Evolutionary conservation across 1,284 basidiomycete genomes (phyloP), one percentile per base, ranked within the genome.

Genomic region (Fomitopsis pinicola): DNA sequence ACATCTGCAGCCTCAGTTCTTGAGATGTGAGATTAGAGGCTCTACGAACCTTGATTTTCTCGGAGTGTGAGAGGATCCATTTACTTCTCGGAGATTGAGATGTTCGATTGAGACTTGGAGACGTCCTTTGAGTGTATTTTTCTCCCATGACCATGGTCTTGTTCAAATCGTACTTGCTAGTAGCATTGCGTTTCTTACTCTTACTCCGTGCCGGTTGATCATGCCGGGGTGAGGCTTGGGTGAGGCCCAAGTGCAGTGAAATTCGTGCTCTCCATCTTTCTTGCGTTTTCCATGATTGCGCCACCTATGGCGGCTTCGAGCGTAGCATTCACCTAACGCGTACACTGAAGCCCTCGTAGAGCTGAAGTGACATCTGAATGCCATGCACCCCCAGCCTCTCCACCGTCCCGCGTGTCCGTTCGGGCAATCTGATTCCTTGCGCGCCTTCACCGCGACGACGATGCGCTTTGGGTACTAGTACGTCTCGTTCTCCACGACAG

Each of bases 221-320:
- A 71, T 68, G 42, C 67, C 64, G 2, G 22, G 22, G 1, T 22
- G 22, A 22, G 22, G 22, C 22, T 22, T 22, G 68, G 68, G 58
- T 65, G 63, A 5, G 68, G 67, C 55, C 67, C 64, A 35, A 70
- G 62, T 1, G 68, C 68, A 57, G 68, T 64, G 22, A 71, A 66
- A 7, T 66, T 64, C 54, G 58, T 64, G 42, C 66, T 64, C 19
- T 66, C 66, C 54, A 57, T 66, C 36, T 64, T 69, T 55, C 68
- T 62, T 19, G 68, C 66, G 33, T 65, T 66, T 58, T 71, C 68
- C 64, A 69, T 68, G 63, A 71, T 69, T 5, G 66, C 68, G 42
- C 69, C 66, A 46, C 69, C 69, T 1, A 68, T 65, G 10, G 67
- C 69, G 5, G 68, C 68, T 33, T 59, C 66, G 2, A 67, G 57